Evolutionary conservation across 164 flowering plant species (phyloP).

Genomic region (Paratinospora sagittata): DNA sequence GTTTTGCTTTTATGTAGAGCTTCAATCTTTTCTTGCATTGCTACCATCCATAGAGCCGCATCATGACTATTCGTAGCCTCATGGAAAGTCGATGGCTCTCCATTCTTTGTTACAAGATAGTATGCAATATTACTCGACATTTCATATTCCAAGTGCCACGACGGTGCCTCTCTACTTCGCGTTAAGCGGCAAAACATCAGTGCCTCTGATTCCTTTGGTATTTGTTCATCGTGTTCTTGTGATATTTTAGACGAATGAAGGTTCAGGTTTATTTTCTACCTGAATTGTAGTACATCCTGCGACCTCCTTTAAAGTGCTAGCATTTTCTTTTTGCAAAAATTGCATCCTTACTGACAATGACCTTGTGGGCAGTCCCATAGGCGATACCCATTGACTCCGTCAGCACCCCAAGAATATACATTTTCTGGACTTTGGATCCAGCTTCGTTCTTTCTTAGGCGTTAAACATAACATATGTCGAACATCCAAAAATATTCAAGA

Average conservation of each 20-base stretch:
- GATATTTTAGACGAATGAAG: neutral
- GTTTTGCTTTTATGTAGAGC: neutral
- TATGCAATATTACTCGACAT: constrained; percentile 10
- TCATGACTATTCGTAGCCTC: neutral
- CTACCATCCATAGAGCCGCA: neutral
- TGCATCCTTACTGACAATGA: constrained; percentile 14
- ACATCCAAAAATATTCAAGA: neutral
- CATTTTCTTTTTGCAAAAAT: constrained; percentile 11
- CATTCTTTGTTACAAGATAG: constrained; percentile 14
- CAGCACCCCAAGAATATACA: constrained; percentile 8
- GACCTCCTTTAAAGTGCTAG: neutral
- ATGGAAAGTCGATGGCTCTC: constrained; percentile 16
- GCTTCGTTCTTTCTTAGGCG: constrained; percentile 18
- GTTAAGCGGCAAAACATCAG: neutral
- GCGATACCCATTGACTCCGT: constrained; percentile 12
- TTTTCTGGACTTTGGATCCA: constrained; percentile 23
- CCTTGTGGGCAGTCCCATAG: constrained; percentile 15
- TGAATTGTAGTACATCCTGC: neutral
- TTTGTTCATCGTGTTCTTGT: neutral
- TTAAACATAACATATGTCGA: constrained; percentile 12
- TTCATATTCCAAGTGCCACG: constrained; percentile 5
- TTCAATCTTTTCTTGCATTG: neutral
- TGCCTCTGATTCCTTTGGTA: neutral
- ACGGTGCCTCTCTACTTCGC: constrained; percentile 4
- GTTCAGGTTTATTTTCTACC: neutral